These are phyloP conservation scores for Paecilomyces sp. DNA, from an alignment of 2,329 filamentous ascomycete genomes.

Conservation along the genomic window DNA sequence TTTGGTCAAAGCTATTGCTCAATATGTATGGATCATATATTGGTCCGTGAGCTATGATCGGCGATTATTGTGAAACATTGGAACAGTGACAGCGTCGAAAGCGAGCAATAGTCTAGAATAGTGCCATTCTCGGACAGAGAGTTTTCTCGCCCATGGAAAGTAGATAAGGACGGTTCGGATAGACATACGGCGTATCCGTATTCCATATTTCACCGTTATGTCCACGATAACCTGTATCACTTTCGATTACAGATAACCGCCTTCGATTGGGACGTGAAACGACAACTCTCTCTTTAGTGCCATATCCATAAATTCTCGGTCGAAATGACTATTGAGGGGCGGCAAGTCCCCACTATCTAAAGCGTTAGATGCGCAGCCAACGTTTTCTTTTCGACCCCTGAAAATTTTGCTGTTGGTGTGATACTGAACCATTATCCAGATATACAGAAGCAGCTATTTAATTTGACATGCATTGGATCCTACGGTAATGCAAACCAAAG, in stretches of 20 bases:
- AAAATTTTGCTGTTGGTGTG: neutral
- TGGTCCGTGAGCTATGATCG: neutral
- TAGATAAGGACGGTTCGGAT: too few relatives aligned
- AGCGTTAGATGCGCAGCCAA: neutral
- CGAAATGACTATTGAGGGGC: neutral
- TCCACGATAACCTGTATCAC: too few relatives aligned
- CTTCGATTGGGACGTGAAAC: neutral
- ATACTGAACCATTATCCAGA: neutral
- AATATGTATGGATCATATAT: neutral
- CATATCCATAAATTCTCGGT: neutral
- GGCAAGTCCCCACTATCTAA: neutral
- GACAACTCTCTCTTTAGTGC: neutral
- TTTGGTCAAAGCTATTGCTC: neutral
- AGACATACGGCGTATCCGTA: too few relatives aligned
- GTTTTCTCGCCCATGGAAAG: neutral
- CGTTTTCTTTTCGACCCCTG: neutral
- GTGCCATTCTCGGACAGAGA: neutral
- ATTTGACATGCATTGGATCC: neutral
- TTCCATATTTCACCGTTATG: too few relatives aligned
- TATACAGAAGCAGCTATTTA: neutral
- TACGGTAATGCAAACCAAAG: neutral
- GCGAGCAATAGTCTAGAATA: neutral
- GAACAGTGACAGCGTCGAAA: neutral
- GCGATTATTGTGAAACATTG: neutral
- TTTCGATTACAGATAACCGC: neutral